Evolutionary conservation across 768 basidiomycete species (phyloP).

Genomic region (Crassisporium funariophilum): DNA sequence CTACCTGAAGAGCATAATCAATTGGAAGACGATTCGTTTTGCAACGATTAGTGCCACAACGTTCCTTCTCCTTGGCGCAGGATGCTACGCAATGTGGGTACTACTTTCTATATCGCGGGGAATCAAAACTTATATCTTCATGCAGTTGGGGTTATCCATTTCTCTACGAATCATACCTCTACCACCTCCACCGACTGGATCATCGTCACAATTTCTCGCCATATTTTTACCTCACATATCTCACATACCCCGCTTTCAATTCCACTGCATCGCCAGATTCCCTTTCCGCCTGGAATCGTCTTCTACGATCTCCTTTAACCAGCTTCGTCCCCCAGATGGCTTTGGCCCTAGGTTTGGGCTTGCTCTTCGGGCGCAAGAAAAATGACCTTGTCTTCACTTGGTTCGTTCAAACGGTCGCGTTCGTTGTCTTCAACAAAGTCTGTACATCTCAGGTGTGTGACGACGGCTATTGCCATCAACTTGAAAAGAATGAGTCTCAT

Average conservation of each 20-base stretch:
- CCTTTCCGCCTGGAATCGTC: constrained; percentile 37
- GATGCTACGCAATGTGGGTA: constrained; percentile 63
- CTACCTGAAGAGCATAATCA: constrained; percentile 48
- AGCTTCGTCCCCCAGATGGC: constrained; percentile 85
- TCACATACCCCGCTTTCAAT: constrained; percentile 63
- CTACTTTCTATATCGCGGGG: constrained; percentile 5
- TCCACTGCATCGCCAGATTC: constrained; percentile 14
- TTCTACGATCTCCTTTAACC: constrained; percentile 72
- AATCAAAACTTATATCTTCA: neutral
- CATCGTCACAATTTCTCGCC: constrained; percentile 99
- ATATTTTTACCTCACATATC: constrained; percentile 94
- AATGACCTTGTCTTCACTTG: constrained; percentile 77
- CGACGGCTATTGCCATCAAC: neutral
- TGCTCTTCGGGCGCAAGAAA: constrained; percentile 62
- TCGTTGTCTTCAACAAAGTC: constrained; percentile 98
- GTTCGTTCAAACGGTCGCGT: constrained; percentile 89
- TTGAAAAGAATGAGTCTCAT: neutral
- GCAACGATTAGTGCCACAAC: constrained; percentile 66
- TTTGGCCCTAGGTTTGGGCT: constrained; percentile 69
- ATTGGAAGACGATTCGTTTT: constrained; percentile 61
- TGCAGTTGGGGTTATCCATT: constrained; percentile 93
- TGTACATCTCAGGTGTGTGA: constrained; percentile 89
- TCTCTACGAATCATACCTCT: constrained; percentile 88
- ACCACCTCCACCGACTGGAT: constrained; percentile 88
- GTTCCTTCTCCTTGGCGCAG: constrained; percentile 60